phyloP scores from a whole-genome alignment of 2,329 filamentous ascomycete genomes.

The Fonsecaea nubica region DNA sequence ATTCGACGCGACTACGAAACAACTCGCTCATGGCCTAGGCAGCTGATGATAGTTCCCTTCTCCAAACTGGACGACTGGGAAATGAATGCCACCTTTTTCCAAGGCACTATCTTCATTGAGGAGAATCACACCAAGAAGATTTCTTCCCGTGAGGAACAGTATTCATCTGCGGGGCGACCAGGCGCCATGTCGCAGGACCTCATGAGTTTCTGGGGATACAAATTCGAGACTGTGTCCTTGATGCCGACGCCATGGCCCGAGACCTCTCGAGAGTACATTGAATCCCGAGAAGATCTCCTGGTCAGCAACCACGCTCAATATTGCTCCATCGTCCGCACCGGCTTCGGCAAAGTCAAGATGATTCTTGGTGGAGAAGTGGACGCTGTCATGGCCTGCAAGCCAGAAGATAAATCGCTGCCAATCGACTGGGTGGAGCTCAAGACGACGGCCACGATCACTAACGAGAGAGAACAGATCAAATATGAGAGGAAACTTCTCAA shows the following conservation, averaged over 20 bases:
- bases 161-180: conserved; percentile 55
- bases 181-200: conserved; percentile 71
- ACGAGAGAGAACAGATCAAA: conserved; percentile 70
- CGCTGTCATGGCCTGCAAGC: conserved; percentile 88
- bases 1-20: conserved; percentile 1
- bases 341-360: conserved; percentile 75
- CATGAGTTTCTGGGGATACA: conserved; percentile 98
- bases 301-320: conserved; percentile 95
- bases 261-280: conserved; percentile 76
- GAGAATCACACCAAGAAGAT: conserved; percentile 81
- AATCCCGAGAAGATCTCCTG: conserved; percentile 70
- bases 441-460: conserved; percentile 75
- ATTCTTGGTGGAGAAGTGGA: conserved; percentile 94
- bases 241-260: conserved; percentile 76
- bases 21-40: conserved; percentile 26
- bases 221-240: conserved; percentile 87
- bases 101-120: conserved; percentile 78
- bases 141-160: conserved; percentile 66
- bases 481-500: conserved; percentile 92
- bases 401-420: conserved; percentile 66
- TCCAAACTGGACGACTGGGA: conserved; percentile 76
- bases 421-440: conserved; percentile 96
- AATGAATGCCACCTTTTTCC: conserved; percentile 92
- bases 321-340: conserved; percentile 90
- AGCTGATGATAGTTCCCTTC: conserved; percentile 87